Base-by-base conservation (phyloP, 495 filamentous ascomycete species). In the Penicillium atrosanguineum region DNA sequence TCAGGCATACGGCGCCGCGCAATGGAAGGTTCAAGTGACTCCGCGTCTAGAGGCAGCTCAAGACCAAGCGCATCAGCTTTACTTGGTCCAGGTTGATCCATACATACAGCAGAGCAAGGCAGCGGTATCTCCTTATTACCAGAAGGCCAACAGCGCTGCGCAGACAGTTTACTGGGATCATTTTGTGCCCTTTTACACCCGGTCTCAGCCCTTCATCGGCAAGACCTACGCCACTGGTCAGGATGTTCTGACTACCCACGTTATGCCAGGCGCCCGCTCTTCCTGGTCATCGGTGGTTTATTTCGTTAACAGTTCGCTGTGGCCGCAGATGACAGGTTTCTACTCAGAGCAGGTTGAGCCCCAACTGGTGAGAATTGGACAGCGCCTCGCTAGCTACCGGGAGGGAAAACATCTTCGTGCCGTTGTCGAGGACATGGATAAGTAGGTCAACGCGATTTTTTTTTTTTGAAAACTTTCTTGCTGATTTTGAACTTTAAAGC, bases 341-440 rank as follows among this genome's bases (percentile, higher is more conserved):
- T 97, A 96, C 59, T 85, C 86, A 29, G 83, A 94, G 64, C 94
- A 93, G 58, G 93, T 99, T 7, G 91, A 97, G 71, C 95, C 95
- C 11, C 94, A 99, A 65, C 79, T 99, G 1, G 83, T 94, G 44
- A 88, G 90, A 57, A 97, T 99, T 56, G 85, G 90, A 14, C 87
- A 97, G 72, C 81, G 93, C 9, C 80, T 98, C 15, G 94, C 91
- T 6, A 81, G 89, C 52, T 92, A 97, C 70, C 82, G 80, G 12
- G 87, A 90, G 52, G 82, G 80, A 3, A 84, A 81, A 60, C 82
- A 78, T 47, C 54, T 88, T 15, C 76, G 83, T 53, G 75, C 82
- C 11, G 79, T 75, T 31, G 64, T 84, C 15, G 80, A 85, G 48
- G 79, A 84, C 23, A 60, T 77, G 40, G 80, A 85, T 41, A 75